Conservation (phyloP, 169 alveolate species). For the Eimeria maxima region DNA sequence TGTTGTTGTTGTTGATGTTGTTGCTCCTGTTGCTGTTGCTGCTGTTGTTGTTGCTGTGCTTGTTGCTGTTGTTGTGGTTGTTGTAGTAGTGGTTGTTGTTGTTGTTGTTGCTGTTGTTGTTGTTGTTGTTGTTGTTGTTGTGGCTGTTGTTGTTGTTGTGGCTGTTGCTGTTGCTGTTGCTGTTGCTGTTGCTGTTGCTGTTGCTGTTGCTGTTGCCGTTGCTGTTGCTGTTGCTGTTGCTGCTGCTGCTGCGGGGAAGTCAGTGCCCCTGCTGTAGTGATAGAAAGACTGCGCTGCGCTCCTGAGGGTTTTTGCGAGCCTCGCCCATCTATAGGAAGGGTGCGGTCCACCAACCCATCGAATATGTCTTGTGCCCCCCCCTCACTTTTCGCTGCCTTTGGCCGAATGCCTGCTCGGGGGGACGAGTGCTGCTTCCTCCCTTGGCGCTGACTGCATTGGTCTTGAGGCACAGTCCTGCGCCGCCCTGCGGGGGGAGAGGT, state of each 20-base stretch:
- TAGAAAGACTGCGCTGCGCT: constrained; percentile 10
- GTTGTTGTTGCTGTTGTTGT: no score
- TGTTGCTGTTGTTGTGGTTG: no score
- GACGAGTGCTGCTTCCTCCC: constrained; percentile 56
- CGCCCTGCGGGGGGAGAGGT: constrained; percentile 27
- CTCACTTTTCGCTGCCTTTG: constrained; percentile 37
- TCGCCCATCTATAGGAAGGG: constrained; percentile 38
- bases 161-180: no score
- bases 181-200: no score
- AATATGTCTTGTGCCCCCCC: constrained; percentile 13
- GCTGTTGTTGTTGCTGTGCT: no score
- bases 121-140: no score
- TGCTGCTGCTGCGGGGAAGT: constrained; percentile 4
- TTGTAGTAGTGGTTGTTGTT: no score
- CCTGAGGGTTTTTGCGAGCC: constrained; percentile 32
- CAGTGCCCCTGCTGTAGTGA: neutral
- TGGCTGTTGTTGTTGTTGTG: no score
- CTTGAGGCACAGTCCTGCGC: constrained; percentile 70
- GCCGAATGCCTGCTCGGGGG: constrained; percentile 18
- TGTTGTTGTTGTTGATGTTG: no score
- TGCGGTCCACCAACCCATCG: constrained; percentile 20
- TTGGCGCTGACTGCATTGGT: constrained; percentile 40
- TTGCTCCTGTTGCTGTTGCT: no score
- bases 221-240: constrained; percentile 70
- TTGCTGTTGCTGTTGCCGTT: no score